A percentile compares a stretch with the other conserved stretches of the same genome.
phyloP scores from a whole-genome alignment of 768 basidiomycete species.

The Phanerochaete sordida region DNA sequence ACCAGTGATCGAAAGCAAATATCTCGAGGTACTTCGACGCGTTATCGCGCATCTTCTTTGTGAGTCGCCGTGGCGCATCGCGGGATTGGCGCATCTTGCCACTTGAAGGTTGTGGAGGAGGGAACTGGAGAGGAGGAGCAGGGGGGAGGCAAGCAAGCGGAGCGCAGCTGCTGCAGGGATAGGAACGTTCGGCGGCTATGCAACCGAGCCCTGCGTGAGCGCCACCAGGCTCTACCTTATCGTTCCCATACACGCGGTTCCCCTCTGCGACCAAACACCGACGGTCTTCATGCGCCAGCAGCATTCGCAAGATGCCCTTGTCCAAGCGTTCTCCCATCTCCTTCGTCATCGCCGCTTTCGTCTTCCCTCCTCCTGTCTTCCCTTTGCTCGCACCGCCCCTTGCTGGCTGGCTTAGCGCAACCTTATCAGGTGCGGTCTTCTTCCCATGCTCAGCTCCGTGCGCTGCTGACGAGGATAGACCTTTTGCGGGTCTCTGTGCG shows the following conservation, averaged over 20 bases:
- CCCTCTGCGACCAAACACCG: slow-evolving; percentile 4
- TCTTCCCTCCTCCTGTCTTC: not conserved
- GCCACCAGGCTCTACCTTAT: not conserved
- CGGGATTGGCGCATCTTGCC: no score
- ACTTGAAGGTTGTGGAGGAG: no score
- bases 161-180: slow-evolving; percentile 4
- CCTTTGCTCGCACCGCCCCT: not conserved
- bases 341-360: not conserved
- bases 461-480: not conserved
- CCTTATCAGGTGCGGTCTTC: not conserved
- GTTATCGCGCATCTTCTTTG: no score
- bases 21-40: no score
- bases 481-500: not conserved
- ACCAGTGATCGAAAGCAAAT: no score
- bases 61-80: no score
- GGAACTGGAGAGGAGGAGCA: no score
- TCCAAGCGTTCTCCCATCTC: not conserved
- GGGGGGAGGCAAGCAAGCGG: not conserved
- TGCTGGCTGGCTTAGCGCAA: not conserved
- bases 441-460: no score
- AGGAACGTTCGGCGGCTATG: not conserved
- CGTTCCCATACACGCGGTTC: slow-evolving; percentile 5
- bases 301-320: not conserved
- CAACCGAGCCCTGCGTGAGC: not conserved
- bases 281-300: not conserved